Conservation (phyloP, 2,329 filamentous ascomycete species). For the Bertia moriformis region DNA sequence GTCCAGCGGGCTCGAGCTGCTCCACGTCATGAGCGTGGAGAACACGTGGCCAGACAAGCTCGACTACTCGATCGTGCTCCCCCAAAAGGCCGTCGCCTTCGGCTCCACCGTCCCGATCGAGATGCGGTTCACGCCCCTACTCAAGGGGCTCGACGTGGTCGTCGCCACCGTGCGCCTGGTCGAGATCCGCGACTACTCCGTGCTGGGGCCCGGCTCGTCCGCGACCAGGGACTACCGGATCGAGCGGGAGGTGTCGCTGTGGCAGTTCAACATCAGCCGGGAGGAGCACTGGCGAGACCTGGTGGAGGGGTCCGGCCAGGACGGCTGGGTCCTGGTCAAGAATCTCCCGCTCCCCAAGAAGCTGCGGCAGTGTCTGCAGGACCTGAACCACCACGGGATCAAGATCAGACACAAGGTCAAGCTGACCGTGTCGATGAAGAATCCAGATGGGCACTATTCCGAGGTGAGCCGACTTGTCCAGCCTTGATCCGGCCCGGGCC, state of each 20-base stretch:
- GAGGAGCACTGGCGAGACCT: slow-evolving; percentile 56
- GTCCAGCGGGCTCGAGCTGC: slow-evolving; percentile 60
- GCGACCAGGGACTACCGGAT: slow-evolving; percentile 32
- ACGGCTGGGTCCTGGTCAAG: slow-evolving; percentile 48
- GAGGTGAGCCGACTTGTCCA: slow-evolving; percentile 41
- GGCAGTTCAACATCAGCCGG: slow-evolving; percentile 36
- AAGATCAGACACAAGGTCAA: slow-evolving; percentile 88
- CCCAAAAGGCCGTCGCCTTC: slow-evolving; percentile 87
- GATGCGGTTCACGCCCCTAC: slow-evolving; percentile 72
- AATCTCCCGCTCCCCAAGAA: slow-evolving; percentile 63
- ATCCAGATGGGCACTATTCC: slow-evolving; percentile 86
- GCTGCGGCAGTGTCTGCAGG: slow-evolving; percentile 72
- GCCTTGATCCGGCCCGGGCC: slow-evolving; percentile 5
- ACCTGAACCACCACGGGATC: slow-evolving; percentile 76
- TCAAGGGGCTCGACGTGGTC: slow-evolving; percentile 80
- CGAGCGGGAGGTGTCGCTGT: slow-evolving; percentile 47
- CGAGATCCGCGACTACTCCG: slow-evolving; percentile 59
- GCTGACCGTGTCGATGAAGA: slow-evolving; percentile 78
- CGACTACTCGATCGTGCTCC: slow-evolving; percentile 84
- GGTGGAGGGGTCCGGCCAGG: slow-evolving; percentile 52
- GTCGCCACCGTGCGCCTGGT: slow-evolving; percentile 67
- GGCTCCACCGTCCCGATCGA: slow-evolving; percentile 74
- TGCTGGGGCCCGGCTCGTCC: slow-evolving; percentile 13
- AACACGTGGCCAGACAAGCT: slow-evolving; percentile 98
- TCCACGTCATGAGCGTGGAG: slow-evolving; percentile 86